Evolutionary conservation across 345 rosid genomes (phyloP), one percentile per base, ranked within the genome.

Genomic region (Syzygium aqueum): DNA sequence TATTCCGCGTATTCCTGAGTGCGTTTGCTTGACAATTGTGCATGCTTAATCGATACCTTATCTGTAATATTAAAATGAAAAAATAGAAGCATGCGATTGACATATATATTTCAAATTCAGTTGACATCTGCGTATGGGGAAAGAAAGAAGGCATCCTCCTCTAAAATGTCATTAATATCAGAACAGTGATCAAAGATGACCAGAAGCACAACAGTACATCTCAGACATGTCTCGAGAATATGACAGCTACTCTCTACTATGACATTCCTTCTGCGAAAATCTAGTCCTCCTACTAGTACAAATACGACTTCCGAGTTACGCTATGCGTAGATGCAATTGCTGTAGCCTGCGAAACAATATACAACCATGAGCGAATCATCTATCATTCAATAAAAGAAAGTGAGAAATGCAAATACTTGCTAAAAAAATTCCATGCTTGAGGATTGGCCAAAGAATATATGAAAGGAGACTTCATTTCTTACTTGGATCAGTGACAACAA

Each of bases 401-500:
- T 22, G 16, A 49, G 16, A 51, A 19, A 88, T 17, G 23, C 25
- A 25, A 6, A 61, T 28, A n/a, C 12, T 73, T 37, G 49, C 80
- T 73, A 73, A 56, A 77, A 37, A 8, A 12, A 2, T 25, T 5
- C 51, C 54, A 61, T 51, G 25, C 7, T 73, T 33, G 80, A 40
- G 3, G 46, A 33, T 33, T 33, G 78, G 25, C 25, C 46, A 4
- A 0, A 33, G 80, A 73, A 19, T 19, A 37, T 9, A 8, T 19
- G 40, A 28, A 15, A 46, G 33, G 0, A 27, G 23, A 19, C 23
- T 16, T 50, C 54, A 25, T 28, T 8, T n/a, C 87, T 86, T 88
- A 88, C 91, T 90, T 23, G 91, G 91, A 77, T 90, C 82, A 30
- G 91, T 78, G 5, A 46, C 5, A 53, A 86, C 85, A 5, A 67